These are phyloP conservation scores for Gynandropsis gynandra DNA, from an alignment of 345 rosid genomes.

Conservation along the genomic window DNA sequence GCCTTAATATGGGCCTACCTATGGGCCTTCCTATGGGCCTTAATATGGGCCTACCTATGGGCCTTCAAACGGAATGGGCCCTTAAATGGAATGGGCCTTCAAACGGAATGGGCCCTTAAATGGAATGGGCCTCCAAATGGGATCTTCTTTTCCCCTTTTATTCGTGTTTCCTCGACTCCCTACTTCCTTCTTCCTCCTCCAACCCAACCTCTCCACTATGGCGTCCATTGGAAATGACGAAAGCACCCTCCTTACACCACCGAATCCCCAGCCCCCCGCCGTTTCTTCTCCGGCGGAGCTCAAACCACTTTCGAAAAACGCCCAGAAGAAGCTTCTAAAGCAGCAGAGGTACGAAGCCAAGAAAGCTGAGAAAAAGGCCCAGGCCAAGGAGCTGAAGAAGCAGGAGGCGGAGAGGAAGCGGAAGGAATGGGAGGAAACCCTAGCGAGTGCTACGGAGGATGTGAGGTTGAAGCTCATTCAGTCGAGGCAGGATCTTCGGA, in stretches of 20 bases:
- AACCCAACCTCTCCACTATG: slow-evolving; percentile 27
- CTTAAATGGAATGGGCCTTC: too few relatives aligned
- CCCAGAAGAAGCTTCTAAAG: slow-evolving; percentile 76
- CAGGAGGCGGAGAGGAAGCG: slow-evolving; percentile 46
- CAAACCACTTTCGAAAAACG: slow-evolving; percentile 53
- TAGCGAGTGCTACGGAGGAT: slow-evolving; percentile 41
- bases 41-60: too few relatives aligned
- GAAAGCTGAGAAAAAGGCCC: slow-evolving; percentile 91
- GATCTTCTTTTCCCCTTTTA: too few relatives aligned
- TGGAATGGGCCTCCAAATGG: too few relatives aligned
- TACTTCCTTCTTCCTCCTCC: too few relatives aligned
- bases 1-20: too few relatives aligned
- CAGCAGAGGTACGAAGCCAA: slow-evolving; percentile 66
- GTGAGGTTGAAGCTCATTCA: slow-evolving; percentile 62
- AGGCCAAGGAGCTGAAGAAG: slow-evolving; percentile 56
- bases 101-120: too few relatives aligned
- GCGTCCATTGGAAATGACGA: slow-evolving; percentile 25
- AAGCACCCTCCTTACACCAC: slow-evolving; percentile 14
- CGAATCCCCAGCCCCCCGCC: not conserved
- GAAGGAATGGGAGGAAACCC: slow-evolving; percentile 22
- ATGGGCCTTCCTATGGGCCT: too few relatives aligned
- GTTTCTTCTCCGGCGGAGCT: slow-evolving; percentile 12
- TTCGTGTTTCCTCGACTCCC: too few relatives aligned
- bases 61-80: too few relatives aligned
- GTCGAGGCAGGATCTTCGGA: slow-evolving; percentile 52